These are phyloP conservation scores for Clonostachys rosea DNA, from an alignment of 2,329 filamentous ascomycete genomes.

Conservation along the genomic window DNA sequence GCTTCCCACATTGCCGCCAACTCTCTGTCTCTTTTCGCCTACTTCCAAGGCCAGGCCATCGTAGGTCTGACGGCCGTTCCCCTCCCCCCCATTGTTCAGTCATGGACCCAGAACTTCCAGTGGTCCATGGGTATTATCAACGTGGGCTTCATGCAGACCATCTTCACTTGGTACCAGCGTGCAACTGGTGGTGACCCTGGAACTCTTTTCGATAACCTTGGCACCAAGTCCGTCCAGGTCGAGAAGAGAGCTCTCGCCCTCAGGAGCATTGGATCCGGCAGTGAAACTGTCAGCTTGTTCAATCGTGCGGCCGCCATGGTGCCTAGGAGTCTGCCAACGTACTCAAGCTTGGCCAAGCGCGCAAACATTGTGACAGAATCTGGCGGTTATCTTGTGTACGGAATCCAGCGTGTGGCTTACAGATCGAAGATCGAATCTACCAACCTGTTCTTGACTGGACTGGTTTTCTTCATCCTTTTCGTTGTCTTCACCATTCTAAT, in stretches of 20 bases:
- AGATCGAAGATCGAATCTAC: constrained; percentile 78
- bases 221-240: constrained; percentile 76
- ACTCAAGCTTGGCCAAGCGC: constrained; percentile 45
- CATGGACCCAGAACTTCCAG: constrained; percentile 97
- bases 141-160: constrained; percentile 78
- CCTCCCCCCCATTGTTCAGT: constrained; percentile 80
- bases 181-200: constrained; percentile 84
- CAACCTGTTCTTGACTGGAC: constrained; percentile 89
- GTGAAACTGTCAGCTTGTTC: constrained; percentile 29
- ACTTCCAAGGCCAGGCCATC: constrained; percentile 92
- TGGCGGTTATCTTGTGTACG: constrained; percentile 62
- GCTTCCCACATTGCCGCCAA: constrained; percentile 93
- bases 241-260: constrained; percentile 53
- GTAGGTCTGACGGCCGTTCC: constrained; percentile 77
- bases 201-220: constrained; percentile 69
- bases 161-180: constrained; percentile 94
- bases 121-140: constrained; percentile 97
- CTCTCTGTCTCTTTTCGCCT: constrained; percentile 87
- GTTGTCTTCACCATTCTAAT: constrained; percentile 68
- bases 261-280: constrained; percentile 20
- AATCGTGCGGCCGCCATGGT: constrained; percentile 52
- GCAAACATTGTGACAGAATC: constrained; percentile 46
- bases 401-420: constrained; percentile 88
- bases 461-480: constrained; percentile 85
- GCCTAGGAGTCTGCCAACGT: constrained; percentile 28